Base-by-base conservation (phyloP, 352 stramenopile species). In the Phytopythium oedochilum region DNA sequence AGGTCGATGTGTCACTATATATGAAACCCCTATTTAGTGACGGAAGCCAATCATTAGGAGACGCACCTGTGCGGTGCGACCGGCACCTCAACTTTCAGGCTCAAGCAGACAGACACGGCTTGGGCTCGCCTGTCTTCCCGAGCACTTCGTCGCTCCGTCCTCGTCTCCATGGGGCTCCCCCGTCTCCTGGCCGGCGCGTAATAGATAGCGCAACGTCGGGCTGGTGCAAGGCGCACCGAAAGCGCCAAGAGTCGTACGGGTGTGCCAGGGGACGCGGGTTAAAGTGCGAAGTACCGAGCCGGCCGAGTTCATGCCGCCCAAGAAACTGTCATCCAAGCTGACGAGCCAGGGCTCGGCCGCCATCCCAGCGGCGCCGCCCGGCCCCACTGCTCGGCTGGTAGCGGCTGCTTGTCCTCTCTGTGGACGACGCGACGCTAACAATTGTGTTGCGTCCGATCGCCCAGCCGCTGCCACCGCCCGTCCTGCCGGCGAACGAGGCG, bases 281-380 rank as follows among this genome's bases (percentile, higher is more conserved):
- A n/a, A n/a, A n/a, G n/a, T n/a, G n/a, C n/a, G n/a, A n/a, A n/a
- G n/a, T n/a, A n/a, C n/a, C n/a, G n/a, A n/a, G n/a, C n/a, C n/a
- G n/a, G n/a, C n/a, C n/a, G n/a, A n/a, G n/a, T n/a, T 7, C 29
- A 82, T 82, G 72, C 66, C 72, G 48, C 72, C 69, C 47, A 73
- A 74, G 52, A 74, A 74, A 56, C 48, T 48, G 55, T 56, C 66
- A 25, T 66, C 66, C 46, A 82, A 82, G 72, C 52, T 68, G 6
- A 55, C 66, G 38, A 25, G 45, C 18, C 70, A 72, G 20, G 63
- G 60, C 0, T 64, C 65, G 26, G 17, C 36, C 25, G n/a, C 59
- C 12, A 61, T 59, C 10, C 32, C 59, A 0, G 59, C 53, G 1
- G 7, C 44, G 0, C 48, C 48, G 12, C 32, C 46, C 29, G 43